Evolutionary conservation across 1,139 yeast species (phyloP).

Genomic region (Zygosaccharomyces pseudobailii): DNA sequence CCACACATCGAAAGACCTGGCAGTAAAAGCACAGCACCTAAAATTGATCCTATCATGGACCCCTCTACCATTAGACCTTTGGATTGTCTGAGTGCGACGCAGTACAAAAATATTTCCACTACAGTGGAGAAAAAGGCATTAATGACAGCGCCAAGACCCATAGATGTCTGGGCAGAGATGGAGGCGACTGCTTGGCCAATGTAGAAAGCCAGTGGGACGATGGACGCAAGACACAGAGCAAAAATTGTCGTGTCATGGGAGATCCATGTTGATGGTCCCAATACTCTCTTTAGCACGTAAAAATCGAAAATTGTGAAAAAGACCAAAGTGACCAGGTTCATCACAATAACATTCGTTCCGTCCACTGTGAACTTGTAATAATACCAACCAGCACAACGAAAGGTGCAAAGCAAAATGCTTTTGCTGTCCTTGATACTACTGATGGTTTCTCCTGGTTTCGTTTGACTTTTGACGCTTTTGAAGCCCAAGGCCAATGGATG

Average conservation of each 20-base stretch:
- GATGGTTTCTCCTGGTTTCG: conserved; percentile 22
- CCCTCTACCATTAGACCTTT: conserved; percentile 95
- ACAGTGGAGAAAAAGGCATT: conserved; percentile 96
- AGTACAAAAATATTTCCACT: conserved; percentile 86
- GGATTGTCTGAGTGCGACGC: conserved; percentile 81
- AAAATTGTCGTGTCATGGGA: conserved; percentile 60
- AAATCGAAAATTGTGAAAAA: conserved; percentile 79
- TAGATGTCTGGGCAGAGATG: conserved; percentile 94
- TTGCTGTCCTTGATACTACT: conserved; percentile 17
- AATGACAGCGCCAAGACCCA: conserved; percentile 99
- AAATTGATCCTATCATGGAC: conserved; percentile 89
- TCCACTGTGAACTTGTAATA: conserved; percentile 94
- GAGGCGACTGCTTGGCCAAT: conserved; percentile 99
- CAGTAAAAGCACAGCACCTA: conserved; percentile 84
- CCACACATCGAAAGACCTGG: conserved; percentile 98
- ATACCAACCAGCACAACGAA: conserved; percentile 85
- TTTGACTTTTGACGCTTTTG: conserved; percentile 22
- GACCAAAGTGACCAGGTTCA: conserved; percentile 76
- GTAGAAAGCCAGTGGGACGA: conserved; percentile 91
- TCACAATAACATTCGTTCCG: conserved; percentile 90
- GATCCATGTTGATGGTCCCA: conserved; percentile 46
- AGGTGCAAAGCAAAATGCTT: conserved; percentile 67
- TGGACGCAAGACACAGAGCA: conserved; percentile 71
- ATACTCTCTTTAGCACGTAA: conserved; percentile 52
- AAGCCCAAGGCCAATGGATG: conserved; percentile 73